A percentile compares a stretch with the other conserved stretches of the same genome.
These are phyloP conservation scores for Trypanosoma mega DNA, from an alignment of 208 protist genomes.

Conservation along the genomic window DNA sequence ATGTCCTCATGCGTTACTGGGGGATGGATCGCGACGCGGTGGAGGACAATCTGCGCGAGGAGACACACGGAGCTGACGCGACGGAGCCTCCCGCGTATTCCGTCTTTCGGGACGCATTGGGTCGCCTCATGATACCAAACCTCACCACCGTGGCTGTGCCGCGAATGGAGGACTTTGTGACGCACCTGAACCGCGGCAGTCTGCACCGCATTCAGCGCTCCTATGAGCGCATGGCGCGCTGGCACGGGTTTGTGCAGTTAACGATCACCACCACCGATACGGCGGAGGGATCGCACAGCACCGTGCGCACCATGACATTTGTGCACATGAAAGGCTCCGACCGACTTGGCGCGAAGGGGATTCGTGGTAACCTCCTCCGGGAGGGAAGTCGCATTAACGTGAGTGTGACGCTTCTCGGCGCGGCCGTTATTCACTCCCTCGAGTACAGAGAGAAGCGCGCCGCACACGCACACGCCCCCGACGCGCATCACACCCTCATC, in stretches of 20 bases:
- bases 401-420: constrained; percentile 75
- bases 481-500: constrained; percentile 68
- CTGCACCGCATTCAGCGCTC: constrained; percentile 45
- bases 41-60: constrained; percentile 60
- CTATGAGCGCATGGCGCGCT: constrained; percentile 53
- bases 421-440: constrained; percentile 82
- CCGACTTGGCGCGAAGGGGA: constrained; percentile 65
- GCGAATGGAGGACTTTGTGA: constrained; percentile 68
- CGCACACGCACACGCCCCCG: constrained; percentile 33
- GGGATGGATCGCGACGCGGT: constrained; percentile 83
- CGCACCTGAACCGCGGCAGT: constrained; percentile 61
- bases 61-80: constrained; percentile 21
- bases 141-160: constrained; percentile 56
- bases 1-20: constrained; percentile 81
- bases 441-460: constrained; percentile 63
- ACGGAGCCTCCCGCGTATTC: constrained; percentile 25
- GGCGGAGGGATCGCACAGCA: constrained; percentile 43
- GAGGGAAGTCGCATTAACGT: constrained; percentile 80
- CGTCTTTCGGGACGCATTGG: constrained; percentile 69
- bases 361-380: constrained; percentile 42
- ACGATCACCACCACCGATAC: constrained; percentile 72
- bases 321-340: constrained; percentile 88
- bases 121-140: constrained; percentile 68
- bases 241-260: constrained; percentile 89
- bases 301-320: constrained; percentile 82